phyloP scores from a whole-genome alignment of 2,329 filamentous ascomycete genomes.

The Nannizzia gypsea region DNA sequence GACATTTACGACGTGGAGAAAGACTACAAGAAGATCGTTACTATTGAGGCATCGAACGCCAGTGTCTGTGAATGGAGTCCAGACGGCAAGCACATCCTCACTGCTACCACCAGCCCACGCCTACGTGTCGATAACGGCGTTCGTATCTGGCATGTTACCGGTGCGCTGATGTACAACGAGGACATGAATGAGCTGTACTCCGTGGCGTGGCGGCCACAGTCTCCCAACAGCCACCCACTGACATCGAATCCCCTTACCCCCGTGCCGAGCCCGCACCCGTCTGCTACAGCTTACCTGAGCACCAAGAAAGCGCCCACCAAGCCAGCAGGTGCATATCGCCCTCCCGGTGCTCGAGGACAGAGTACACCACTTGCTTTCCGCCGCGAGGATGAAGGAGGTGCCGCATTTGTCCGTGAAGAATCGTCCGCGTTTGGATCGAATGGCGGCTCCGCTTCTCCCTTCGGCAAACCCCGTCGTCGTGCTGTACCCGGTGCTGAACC shows the following conservation, averaged over 20 bases:
- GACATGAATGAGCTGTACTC: conserved; percentile 93
- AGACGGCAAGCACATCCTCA: conserved; percentile 89
- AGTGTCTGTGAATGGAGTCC: conserved; percentile 97
- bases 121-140: conserved; percentile 94
- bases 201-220: conserved; percentile 73
- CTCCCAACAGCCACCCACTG: conserved; percentile 47
- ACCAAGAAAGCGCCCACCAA: conserved; percentile 91
- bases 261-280: conserved; percentile 67
- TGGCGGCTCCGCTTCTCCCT: conserved; percentile 45
- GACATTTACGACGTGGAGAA: conserved; percentile 95
- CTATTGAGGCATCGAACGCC: conserved; percentile 89
- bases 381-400: conserved; percentile 91
- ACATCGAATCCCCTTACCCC: conserved; percentile 57
- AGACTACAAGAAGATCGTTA: conserved; percentile 83
- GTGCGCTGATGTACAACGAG: conserved; percentile 84
- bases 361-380: conserved; percentile 89
- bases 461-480: conserved; percentile 60
- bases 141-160: conserved; percentile 85
- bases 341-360: conserved; percentile 80
- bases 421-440: conserved; percentile 38
- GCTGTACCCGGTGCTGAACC: conserved; percentile 79
- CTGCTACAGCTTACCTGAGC: conserved; percentile 68
- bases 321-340: conserved; percentile 91
- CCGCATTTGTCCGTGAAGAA: conserved; percentile 72
- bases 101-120: conserved; percentile 91